A percentile compares a stretch with the other conserved stretches of the same genome.
These are phyloP conservation scores for Bryoglossum gracile DNA, from an alignment of 495 filamentous ascomycete species.

Conservation along the genomic window DNA sequence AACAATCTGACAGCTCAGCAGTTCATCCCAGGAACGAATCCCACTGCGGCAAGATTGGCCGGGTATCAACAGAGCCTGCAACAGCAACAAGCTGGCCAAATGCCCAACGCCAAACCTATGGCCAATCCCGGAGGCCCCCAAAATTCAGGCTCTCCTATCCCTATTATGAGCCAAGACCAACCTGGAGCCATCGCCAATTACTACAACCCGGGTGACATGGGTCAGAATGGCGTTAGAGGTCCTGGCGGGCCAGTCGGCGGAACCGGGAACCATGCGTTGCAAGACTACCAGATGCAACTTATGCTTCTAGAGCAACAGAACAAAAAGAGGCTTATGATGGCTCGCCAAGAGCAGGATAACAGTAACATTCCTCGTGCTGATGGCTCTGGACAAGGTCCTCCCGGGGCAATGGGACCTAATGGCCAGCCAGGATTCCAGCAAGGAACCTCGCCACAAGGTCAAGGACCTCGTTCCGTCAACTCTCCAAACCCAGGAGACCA, in stretches of 20 bases:
- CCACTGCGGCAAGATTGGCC: slow-evolving; percentile 64
- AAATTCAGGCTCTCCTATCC: slow-evolving; percentile 72
- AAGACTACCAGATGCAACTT: slow-evolving; percentile 99
- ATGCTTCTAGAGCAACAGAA: slow-evolving; percentile 99
- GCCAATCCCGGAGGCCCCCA: slow-evolving; percentile 43
- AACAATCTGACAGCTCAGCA: slow-evolving; percentile 66
- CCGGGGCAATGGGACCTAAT: slow-evolving; percentile 39
- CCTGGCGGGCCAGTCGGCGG: slow-evolving; percentile 46
- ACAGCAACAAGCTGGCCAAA: slow-evolving; percentile 71
- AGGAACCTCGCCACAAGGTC: slow-evolving; percentile 76
- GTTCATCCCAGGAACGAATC: slow-evolving; percentile 52
- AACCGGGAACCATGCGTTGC: slow-evolving; percentile 84
- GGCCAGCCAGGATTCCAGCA: slow-evolving; percentile 48
- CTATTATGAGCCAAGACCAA: slow-evolving; percentile 58
- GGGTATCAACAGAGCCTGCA: slow-evolving; percentile 79
- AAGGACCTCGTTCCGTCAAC: slow-evolving; percentile 69
- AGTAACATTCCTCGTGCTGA: slow-evolving; percentile 41
- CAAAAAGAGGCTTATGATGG: slow-evolving; percentile 95
- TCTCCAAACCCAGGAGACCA: slow-evolving; percentile 87
- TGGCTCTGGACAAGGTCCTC: slow-evolving; percentile 43
- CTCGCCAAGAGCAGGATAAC: slow-evolving; percentile 88
- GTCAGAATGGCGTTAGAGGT: slow-evolving; percentile 33
- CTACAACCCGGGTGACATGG: slow-evolving; percentile 57
- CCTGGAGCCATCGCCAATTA: slow-evolving; percentile 57
- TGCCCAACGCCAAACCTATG: slow-evolving; percentile 55